Conservation (phyloP, 2,329 filamentous ascomycete genomes). For the Endoconidiophora laricicola region DNA sequence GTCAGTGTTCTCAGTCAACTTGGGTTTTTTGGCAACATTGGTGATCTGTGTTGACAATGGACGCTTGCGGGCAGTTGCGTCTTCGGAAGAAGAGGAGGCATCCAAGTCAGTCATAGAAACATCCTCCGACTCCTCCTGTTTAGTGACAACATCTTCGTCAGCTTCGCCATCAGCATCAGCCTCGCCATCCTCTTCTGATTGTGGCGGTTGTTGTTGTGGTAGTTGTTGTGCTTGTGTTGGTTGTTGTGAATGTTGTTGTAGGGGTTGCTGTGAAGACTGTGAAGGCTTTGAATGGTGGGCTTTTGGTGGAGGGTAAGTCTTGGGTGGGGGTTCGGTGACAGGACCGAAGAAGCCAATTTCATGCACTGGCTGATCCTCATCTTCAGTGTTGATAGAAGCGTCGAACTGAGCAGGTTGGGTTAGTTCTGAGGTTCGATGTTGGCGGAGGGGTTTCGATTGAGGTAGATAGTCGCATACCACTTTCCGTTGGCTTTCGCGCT, state of each 20-base stretch:
- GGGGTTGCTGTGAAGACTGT: background rate
- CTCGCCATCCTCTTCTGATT: constrained; percentile 21
- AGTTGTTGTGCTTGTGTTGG: background rate
- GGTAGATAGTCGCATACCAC: constrained; percentile 26
- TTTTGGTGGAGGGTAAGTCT: constrained; percentile 1
- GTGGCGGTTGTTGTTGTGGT: too few species aligned
- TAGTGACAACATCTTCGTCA: constrained; percentile 11
- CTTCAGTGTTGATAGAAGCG: background rate
- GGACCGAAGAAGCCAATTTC: constrained; percentile 38
- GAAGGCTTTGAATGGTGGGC: background rate
- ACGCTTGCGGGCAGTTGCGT: constrained; percentile 8
- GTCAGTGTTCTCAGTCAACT: constrained; percentile 11
- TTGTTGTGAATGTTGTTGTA: background rate
- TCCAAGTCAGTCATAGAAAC: constrained; percentile 8
- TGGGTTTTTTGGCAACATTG: constrained; percentile 10
- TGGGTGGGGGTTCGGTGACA: constrained; percentile 8
- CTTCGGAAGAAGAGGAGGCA: constrained; percentile 1
- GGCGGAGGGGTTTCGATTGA: background rate
- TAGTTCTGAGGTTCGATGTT: background rate
- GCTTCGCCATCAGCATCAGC: constrained; percentile 17
- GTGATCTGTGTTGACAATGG: constrained; percentile 9
- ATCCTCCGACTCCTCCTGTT: constrained; percentile 11
- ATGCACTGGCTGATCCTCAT: background rate
- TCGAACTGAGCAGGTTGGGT: background rate
- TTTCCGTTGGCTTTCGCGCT: constrained; percentile 35